A percentile compares a stretch with the other conserved stretches of the same genome.
Evolutionary conservation across 352 stramenopile genomes (phyloP).

Genomic region (Bremia lactucae): DNA sequence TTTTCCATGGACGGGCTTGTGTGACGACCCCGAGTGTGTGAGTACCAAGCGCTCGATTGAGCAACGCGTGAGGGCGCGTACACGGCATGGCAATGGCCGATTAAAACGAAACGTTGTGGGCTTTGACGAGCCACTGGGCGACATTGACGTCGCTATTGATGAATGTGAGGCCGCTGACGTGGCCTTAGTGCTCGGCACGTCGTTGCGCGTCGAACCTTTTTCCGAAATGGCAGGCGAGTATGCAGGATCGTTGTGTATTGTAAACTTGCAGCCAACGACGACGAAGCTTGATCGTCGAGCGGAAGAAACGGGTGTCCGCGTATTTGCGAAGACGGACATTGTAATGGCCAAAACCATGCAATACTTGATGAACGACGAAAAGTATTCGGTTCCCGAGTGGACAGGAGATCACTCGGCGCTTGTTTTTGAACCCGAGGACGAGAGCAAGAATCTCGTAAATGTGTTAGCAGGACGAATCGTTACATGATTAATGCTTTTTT

Average conservation of each 20-base stretch:
- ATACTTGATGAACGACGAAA: constrained; percentile 35
- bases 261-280: constrained; percentile 65
- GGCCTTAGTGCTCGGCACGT: constrained; percentile 68
- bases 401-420: constrained; percentile 38
- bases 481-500: constrained; percentile 18
- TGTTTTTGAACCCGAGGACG: constrained; percentile 62
- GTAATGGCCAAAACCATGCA: constrained; percentile 74
- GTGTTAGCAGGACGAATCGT: constrained; percentile 52
- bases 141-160: constrained; percentile 74
- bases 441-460: constrained; percentile 68
- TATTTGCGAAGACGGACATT: constrained; percentile 66
- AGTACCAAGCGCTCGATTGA: constrained; percentile 56
- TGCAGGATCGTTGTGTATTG: constrained; percentile 57
- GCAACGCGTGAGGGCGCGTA: constrained; percentile 51
- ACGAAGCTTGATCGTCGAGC: constrained; percentile 60
- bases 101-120: constrained; percentile 70
- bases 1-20: constrained; percentile 64
- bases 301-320: constrained; percentile 47
- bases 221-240: constrained; percentile 74
- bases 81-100: constrained; percentile 61
- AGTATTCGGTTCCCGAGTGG: constrained; percentile 56
- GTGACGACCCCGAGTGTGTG: constrained; percentile 44
- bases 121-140: constrained; percentile 69
- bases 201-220: constrained; percentile 66
- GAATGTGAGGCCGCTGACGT: constrained; percentile 68